phyloP scores from a whole-genome alignment of 2,329 filamentous ascomycete species.

The Apiospora sp. region DNA sequence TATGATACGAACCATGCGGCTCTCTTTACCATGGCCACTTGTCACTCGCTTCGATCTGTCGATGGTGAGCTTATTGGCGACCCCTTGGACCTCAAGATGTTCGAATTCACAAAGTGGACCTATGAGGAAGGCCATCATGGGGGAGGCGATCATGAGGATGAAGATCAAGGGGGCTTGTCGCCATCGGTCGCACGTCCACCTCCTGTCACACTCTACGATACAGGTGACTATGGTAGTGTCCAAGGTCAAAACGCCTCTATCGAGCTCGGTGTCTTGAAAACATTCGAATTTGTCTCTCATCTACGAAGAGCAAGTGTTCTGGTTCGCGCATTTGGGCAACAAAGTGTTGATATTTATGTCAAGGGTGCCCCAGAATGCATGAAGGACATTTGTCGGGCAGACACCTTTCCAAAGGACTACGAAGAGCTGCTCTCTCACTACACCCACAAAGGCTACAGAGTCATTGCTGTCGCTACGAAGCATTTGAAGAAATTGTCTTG shows the following conservation, averaged over 20 bases:
- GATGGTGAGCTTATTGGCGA: constrained; percentile 92
- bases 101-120: constrained; percentile 92
- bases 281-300: constrained; percentile 95
- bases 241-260: constrained; percentile 56
- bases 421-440: constrained; percentile 90
- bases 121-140: constrained; percentile 87
- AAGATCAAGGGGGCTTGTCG: constrained; percentile 77
- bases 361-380: constrained; percentile 98
- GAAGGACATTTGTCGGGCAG: constrained; percentile 86
- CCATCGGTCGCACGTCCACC: constrained; percentile 92
- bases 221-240: constrained; percentile 38
- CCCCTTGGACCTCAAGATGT: constrained; percentile 97
- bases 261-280: constrained; percentile 89
- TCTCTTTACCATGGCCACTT: constrained; percentile 95
- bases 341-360: constrained; percentile 87
- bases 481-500: constrained; percentile 88
- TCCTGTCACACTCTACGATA: constrained; percentile 60
- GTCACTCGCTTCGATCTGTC: constrained; percentile 87
- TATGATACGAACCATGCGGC: constrained; percentile 62
- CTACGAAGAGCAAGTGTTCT: constrained; percentile 92
- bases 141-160: constrained; percentile 70
- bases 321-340: constrained; percentile 85
- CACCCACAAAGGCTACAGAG: constrained; percentile 94
- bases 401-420: constrained; percentile 87
- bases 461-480: constrained; percentile 93